Evolutionary conservation across 2,329 filamentous ascomycete species (phyloP), one percentile per base, ranked within the genome.

Genomic region (Cladophialophora chaetospira): DNA sequence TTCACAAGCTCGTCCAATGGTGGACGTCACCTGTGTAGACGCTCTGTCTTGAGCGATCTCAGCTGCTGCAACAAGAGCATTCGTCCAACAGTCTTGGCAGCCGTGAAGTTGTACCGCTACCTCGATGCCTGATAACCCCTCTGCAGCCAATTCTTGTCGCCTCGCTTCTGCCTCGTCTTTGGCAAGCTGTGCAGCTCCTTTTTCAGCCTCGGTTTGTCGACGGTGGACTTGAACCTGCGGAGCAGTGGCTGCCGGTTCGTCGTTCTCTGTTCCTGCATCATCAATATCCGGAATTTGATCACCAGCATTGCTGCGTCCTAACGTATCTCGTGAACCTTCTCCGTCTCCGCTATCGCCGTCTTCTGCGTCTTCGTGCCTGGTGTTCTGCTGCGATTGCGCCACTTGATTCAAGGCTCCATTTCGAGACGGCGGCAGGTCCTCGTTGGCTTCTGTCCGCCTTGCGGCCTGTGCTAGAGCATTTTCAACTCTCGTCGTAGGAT

Each of bases 1-100:
- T n/a, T 36, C 52, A 21, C 59, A 45, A 8, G 33, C 56, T 52
- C 49, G 50, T 13, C 58, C 58, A 31, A 33, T 44, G 9, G 28
- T 35, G 38, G 61, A 58, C 33, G 57, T 19, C 53, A 53, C 40
- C 10, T 46, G 15, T 45, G 28, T 21, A n/a, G 48, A 26, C 31
- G 21, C 3, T 35, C 48, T 23, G 25, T 26, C 17, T 9, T 42
- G 35, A 43, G 13, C 23, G 47, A 63, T 40, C 25, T 50, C 43
- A 62, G 38, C 38, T 2, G 57, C 57, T 31, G 46, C 62, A 29
- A 57, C 53, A 21, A 63, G 55, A 40, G 58, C 42, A 8, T 54
- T 53, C 23, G 60, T 46, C 70, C 69, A 71, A 17, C 62, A 60
- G 1, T 58, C 52, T 36, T 53, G 42, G 44, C 69, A 68, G 1